Base-by-base conservation (phyloP, 768 basidiomycete genomes). In the Favolaschia claudopus region DNA sequence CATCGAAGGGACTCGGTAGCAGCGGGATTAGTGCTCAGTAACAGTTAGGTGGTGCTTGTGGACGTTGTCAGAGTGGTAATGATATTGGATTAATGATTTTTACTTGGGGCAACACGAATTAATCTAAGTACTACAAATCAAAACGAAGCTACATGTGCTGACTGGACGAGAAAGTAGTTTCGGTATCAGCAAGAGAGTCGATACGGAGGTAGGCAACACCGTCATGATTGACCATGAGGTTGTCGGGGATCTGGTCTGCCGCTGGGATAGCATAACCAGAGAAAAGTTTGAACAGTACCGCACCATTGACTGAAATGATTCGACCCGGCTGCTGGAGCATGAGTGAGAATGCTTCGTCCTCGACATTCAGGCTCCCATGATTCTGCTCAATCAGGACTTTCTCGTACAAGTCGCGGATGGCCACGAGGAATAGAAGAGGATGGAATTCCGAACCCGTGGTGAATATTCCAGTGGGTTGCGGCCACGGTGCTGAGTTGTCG, bases 281-380 rank as follows among this genome's bases (percentile, higher is more conserved):
- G 20, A 46, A 55, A 4, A 38, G 43, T 31, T 46, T 55, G 54
- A 55, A 55, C 1, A 55, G 36, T 2, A 55, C 44, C 3, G 34
- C 28, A 7, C 43, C 25, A 13, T 19, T 19, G 1, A 8, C 27
- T 7, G 34, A 17, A 4, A 46, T 32, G 7, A 53, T 20, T 3
- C 44, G 54, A 1, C 50, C 50, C 7, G 27, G 19, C 14, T 27
- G 7, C 24, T 37, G 33, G 13, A 52, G 39, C 50, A 52, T 52
- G 5, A 6, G 1, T 1, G 24, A 22, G 24, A 55, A 31, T 9
- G 54, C 36, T 38, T 46, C 44, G 3, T 39, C 25, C 13, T 55
- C 54, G 4, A 55, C 14, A 3, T 5, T 10, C 6, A 55, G 5
- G 4, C 39, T 55, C 28, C 10, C 25, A 22, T n/a, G n/a, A n/a